These are phyloP conservation scores for Podila epicladia DNA, from an alignment of 192 early-diverging fungal genomes.

Conservation along the genomic window DNA sequence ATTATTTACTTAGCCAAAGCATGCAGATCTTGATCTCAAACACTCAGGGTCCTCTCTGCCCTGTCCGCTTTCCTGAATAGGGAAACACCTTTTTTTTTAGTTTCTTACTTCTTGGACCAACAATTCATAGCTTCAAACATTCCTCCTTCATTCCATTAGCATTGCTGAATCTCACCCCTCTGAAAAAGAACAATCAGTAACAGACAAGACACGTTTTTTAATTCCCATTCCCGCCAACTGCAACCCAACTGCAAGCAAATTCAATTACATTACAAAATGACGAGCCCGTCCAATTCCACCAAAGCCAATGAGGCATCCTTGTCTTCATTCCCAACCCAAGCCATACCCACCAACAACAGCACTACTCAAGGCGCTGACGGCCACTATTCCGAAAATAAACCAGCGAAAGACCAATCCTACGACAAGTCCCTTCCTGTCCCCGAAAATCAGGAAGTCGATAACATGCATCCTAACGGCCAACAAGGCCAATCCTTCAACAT, in stretches of 20 bases:
- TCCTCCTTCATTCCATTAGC: background rate
- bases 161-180: background rate
- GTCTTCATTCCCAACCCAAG: no score
- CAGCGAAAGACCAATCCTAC: background rate
- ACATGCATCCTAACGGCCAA: background rate
- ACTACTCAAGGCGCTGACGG: background rate
- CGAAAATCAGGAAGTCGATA: background rate
- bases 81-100: background rate
- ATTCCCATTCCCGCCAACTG: conserved; percentile 1
- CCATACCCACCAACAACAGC: background rate
- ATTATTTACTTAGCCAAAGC: no score
- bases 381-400: background rate
- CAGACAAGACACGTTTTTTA: no score
- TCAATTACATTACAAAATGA: background rate
- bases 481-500: background rate
- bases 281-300: background rate
- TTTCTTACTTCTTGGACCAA: background rate
- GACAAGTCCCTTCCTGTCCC: background rate
- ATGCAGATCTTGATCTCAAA: background rate
- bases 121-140: no score
- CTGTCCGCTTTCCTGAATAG: background rate
- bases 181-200: no score
- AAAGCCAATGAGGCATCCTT: no score
- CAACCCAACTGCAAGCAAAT: background rate
- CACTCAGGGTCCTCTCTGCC: background rate